Conservation (phyloP, 2,329 filamentous ascomycete species). For the Paecilomyces sp. region DNA sequence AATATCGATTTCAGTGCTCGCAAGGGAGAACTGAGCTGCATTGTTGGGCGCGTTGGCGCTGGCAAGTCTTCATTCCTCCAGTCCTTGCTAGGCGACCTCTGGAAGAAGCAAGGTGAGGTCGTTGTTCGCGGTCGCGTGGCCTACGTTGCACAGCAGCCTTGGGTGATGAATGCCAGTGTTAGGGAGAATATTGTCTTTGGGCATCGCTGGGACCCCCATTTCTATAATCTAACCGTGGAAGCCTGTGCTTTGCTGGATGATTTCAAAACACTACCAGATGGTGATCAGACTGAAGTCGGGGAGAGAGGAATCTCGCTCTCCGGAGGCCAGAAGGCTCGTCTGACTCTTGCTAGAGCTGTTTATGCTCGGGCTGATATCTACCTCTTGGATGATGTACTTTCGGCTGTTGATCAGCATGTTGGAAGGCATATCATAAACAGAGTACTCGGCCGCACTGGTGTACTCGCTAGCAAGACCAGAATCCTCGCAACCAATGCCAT, state of each 20-base stretch:
- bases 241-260: constrained; percentile 89
- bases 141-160: constrained; percentile 87
- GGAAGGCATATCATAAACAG: constrained; percentile 91
- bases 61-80: constrained; percentile 93
- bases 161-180: constrained; percentile 97
- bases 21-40: constrained; percentile 87
- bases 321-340: constrained; percentile 89
- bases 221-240: constrained; percentile 87
- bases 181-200: constrained; percentile 97
- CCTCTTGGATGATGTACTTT: constrained; percentile 86
- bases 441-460: constrained; percentile 76
- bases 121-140: constrained; percentile 74
- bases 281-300: constrained; percentile 92
- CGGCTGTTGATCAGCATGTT: constrained; percentile 96
- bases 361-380: constrained; percentile 97
- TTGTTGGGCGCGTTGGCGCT: constrained; percentile 88
- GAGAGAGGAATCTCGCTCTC: constrained; percentile 95
- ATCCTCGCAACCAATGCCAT: constrained; percentile 95
- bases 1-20: constrained; percentile 82
- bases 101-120: constrained; percentile 80
- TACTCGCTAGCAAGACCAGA: constrained; percentile 78
- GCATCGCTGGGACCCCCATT: constrained; percentile 84
- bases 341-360: constrained; percentile 86
- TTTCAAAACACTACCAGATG: constrained; percentile 85
- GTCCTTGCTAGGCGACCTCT: constrained; percentile 81